Conservation (phyloP, 2,329 filamentous ascomycete genomes). For the Cercospora nicotianae region DNA sequence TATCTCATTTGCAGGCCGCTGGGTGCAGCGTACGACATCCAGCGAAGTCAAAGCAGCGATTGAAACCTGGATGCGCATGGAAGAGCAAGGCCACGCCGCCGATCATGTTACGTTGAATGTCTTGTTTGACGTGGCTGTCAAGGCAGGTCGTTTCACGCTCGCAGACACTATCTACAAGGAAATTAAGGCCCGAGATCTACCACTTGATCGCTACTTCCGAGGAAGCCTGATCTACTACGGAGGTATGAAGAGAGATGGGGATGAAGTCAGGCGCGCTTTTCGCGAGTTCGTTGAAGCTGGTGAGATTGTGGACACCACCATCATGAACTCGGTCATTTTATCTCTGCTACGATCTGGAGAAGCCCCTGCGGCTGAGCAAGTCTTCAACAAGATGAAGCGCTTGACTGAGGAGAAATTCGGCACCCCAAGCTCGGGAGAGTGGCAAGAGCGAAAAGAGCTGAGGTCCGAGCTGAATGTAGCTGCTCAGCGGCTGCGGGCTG, state of each 20-base stretch:
- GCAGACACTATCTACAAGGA: constrained; percentile 84
- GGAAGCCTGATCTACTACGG: constrained; percentile 81
- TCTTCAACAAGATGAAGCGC: constrained; percentile 82
- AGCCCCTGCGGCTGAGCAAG: constrained; percentile 70
- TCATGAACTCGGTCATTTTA: constrained; percentile 82
- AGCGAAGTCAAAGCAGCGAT: constrained; percentile 68
- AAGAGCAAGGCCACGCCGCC: constrained; percentile 64
- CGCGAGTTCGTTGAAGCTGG: constrained; percentile 78
- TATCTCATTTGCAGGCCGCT: constrained; percentile 74
- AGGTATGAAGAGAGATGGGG: constrained; percentile 71
- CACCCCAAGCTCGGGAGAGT: constrained; percentile 39
- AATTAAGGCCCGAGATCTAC: constrained; percentile 68
- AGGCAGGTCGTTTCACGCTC: constrained; percentile 77
- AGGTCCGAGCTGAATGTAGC: constrained; percentile 51
- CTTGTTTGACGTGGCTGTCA: constrained; percentile 83
- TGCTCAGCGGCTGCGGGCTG: constrained; percentile 45
- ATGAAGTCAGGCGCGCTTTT: constrained; percentile 75
- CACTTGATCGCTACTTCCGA: constrained; percentile 75
- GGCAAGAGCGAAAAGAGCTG: constrained; percentile 46
- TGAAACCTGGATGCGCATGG: constrained; percentile 86
- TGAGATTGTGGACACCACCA: constrained; percentile 83
- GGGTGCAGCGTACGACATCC: constrained; percentile 59
- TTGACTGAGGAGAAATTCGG: constrained; percentile 49
- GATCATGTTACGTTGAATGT: constrained; percentile 89
- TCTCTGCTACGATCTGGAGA: constrained; percentile 77